Base-by-base conservation (phyloP, 2,329 filamentous ascomycete genomes). In the Fusarium torreyae region DNA sequence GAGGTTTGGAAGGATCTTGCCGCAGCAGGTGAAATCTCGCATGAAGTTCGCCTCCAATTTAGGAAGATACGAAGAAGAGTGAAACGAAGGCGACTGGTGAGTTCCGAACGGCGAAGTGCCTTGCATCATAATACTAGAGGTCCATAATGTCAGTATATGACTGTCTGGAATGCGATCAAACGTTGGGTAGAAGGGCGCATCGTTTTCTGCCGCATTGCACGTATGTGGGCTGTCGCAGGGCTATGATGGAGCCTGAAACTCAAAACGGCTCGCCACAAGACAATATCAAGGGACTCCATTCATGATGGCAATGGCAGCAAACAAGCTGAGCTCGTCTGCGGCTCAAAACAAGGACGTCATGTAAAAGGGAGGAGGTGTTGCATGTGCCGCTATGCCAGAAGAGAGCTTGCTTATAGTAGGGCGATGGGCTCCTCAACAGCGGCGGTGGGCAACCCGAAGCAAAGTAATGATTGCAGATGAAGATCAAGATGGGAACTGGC, bases 11-110 rank as follows among this genome's bases (percentile, higher is more conserved):
- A 98, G 87, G 33, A 91, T 95, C 75, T 93, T 88, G 75, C 94
- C 94, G 81, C 96, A 99, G 83, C 96, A 99, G 53, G 92, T 92
- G 81, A 98, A 98, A 82, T 98, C 94, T 80, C 92, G 92, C 93
- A 98, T 97, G 80, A 98, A 99, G 77, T 95, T 96, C 66, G 95
- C 95, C 81, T 99, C 96, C 77, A 98, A 89, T 80, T 97, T 98
- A 11, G 94, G 95, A 2, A 98, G 88, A 78, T 98, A 98, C 26
- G 96, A 98, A 8, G 94, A 97, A 1, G 95, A 98, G 80, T 98
- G 95, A 75, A 94, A 97, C 2, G 95, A 98, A 1, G 96, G 94
- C n/a, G 94, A 97, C 79, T 94, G 92, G 74, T 94, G 88, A 60
- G 87, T 90, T 48, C 76, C 78, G 76, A 95, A 97, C 13, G 96